phyloP scores from a whole-genome alignment of 768 basidiomycete species.

The Tubosaeta sp. region DNA sequence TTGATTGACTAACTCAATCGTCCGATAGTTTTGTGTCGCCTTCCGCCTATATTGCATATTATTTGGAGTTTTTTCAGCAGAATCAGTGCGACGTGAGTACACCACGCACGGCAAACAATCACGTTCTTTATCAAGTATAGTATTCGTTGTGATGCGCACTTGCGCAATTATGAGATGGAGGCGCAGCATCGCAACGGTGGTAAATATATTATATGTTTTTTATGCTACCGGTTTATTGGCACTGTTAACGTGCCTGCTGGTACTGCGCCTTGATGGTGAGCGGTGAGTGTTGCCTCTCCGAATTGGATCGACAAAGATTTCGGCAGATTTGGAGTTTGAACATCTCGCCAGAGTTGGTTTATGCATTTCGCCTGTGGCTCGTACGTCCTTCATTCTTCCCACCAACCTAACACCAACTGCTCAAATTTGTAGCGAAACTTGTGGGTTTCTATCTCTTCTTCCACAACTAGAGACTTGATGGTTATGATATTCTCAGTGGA shows the following conservation, averaged over 20 bases:
- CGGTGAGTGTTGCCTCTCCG: not conserved
- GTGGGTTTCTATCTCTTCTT: conserved; percentile 2
- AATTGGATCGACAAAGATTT: not conserved
- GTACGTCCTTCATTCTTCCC: not conserved
- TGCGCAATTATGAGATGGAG: conserved; percentile 21
- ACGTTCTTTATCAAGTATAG: conserved; percentile 3
- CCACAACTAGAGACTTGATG: not conserved
- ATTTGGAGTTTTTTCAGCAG: not conserved
- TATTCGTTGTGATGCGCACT: conserved; percentile 23
- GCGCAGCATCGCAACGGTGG: not conserved
- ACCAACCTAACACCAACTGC: not conserved
- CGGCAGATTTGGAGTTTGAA: not conserved
- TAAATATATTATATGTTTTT: conserved; percentile 6
- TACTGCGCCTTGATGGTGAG: not conserved
- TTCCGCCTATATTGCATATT: not conserved
- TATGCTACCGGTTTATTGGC: conserved; percentile 1
- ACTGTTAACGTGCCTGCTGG: not conserved
- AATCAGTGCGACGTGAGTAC: conserved; percentile 12
- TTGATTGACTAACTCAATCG: not conserved
- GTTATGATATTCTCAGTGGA: conserved; percentile 10
- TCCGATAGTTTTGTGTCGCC: conserved; percentile 5
- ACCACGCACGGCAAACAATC: too few species aligned
- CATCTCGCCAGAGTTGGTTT: conserved; percentile 8
- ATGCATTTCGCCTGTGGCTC: conserved; percentile 5
- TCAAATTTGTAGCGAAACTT: not conserved